A percentile compares a stretch with the other conserved stretches of the same genome.
Evolutionary conservation across 2,329 filamentous ascomycete species (phyloP).

Genomic region (Cercospora sojina): DNA sequence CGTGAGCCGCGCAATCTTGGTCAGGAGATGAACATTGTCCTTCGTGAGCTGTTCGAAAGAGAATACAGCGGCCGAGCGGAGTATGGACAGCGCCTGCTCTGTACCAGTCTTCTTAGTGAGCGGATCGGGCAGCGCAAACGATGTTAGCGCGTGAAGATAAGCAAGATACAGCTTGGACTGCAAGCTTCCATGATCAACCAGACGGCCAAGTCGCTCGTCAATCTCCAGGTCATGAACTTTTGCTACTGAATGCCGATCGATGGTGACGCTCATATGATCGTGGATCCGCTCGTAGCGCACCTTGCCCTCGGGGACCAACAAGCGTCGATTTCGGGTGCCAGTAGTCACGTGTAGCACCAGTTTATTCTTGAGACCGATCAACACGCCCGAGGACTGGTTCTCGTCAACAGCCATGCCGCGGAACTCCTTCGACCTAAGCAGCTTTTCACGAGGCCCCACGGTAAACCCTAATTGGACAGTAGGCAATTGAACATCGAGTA

Average conservation of each 20-base stretch:
- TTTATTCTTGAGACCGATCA: conserved; percentile 60
- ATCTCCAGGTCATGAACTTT: conserved; percentile 56
- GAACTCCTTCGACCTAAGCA: conserved; percentile 10
- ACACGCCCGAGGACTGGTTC: conserved; percentile 59
- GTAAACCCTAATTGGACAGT: conserved; percentile 29
- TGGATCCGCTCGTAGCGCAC: conserved; percentile 45
- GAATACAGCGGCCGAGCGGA: conserved; percentile 24
- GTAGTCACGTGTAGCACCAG: conserved; percentile 47
- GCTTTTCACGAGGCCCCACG: not conserved
- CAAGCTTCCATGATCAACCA: conserved; percentile 55
- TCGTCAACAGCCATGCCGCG: conserved; percentile 40
- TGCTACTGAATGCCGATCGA: conserved; percentile 44
- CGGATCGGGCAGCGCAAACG: conserved; percentile 56
- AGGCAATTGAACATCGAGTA: conserved; percentile 28
- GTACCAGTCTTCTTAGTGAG: conserved; percentile 60
- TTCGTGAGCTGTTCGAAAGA: conserved; percentile 30
- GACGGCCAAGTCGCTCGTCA: conserved; percentile 57
- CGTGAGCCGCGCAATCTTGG: conserved; percentile 35
- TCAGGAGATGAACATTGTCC: conserved; percentile 27
- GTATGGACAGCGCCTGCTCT: conserved; percentile 50
- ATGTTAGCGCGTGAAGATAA: conserved; percentile 60
- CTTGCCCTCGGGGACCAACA: conserved; percentile 48
- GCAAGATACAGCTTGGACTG: conserved; percentile 41
- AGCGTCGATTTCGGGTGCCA: conserved; percentile 42
- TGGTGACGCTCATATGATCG: conserved; percentile 42